Evolutionary conservation across 1,284 basidiomycete species (phyloP).

Genomic region (Agaricales sp.): DNA sequence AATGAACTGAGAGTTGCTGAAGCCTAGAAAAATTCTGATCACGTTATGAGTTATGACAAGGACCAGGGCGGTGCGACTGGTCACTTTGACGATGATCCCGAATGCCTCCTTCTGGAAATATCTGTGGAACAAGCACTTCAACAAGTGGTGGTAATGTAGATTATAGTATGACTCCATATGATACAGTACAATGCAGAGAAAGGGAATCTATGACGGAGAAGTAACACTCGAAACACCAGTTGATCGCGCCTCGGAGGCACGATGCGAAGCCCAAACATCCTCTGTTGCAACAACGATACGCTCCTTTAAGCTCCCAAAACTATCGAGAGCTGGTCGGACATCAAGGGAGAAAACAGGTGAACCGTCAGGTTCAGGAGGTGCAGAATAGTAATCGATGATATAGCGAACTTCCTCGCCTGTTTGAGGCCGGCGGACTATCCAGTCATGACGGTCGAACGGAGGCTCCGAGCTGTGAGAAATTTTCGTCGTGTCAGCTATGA

Average conservation of each 20-base stretch:
- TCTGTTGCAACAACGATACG: constrained; percentile 63
- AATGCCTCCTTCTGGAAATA: too few relatives aligned
- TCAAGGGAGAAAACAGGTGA: constrained; percentile 89
- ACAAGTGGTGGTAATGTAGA: too few relatives aligned
- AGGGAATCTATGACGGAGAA: too few relatives aligned
- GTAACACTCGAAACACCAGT: too few relatives aligned
- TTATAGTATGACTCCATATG: too few relatives aligned
- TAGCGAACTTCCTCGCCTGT: constrained; percentile 79
- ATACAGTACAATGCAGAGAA: too few relatives aligned
- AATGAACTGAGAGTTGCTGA: constrained; percentile 1
- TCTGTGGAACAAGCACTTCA: background rate
- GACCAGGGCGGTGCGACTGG: too few relatives aligned
- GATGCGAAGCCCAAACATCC: constrained; percentile 45
- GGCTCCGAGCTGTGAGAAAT: constrained; percentile 66
- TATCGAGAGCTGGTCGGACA: constrained; percentile 84
- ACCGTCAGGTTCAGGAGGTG: constrained; percentile 75
- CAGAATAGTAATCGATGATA: constrained; percentile 95
- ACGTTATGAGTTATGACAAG: too few relatives aligned
- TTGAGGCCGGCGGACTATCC: constrained; percentile 76
- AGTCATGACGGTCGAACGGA: constrained; percentile 99
- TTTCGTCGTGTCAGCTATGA: background rate
- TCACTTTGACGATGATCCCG: too few relatives aligned
- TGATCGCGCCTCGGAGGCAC: too few relatives aligned
- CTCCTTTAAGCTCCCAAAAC: constrained; percentile 60
- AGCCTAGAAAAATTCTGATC: background rate